Conservation (phyloP, 805 yeast genomes). For the Wickerhamomyces chambardii region DNA sequence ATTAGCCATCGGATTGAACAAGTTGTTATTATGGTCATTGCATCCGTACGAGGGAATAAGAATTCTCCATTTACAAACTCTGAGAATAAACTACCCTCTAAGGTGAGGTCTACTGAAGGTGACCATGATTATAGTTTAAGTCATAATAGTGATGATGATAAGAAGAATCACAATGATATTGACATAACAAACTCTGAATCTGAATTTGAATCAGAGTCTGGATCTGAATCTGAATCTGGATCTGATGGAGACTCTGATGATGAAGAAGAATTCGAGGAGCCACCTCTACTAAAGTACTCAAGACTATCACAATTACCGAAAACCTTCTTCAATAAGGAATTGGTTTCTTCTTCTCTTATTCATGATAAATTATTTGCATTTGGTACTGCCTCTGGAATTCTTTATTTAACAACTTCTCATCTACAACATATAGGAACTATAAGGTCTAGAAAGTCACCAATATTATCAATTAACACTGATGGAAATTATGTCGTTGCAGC, state of each 20-base stretch:
- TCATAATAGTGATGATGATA: no score
- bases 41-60: no score
- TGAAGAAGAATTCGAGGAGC: conserved; percentile 43
- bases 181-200: no score
- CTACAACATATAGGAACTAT: conserved; percentile 59
- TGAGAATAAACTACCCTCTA: no score
- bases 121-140: no score
- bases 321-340: conserved; percentile 64
- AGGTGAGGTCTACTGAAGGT: no score
- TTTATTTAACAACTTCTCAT: conserved; percentile 58
- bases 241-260: conserved; percentile 19
- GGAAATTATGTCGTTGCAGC: conserved; percentile 77
- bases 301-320: conserved; percentile 62
- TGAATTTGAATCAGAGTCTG: conserved; percentile 15
- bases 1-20: no score
- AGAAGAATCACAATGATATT: no score
- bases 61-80: no score
- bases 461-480: conserved; percentile 64
- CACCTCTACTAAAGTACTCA: conserved; percentile 69
- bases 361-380: conserved; percentile 57
- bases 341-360: conserved; percentile 63
- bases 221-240: conserved; percentile 13
- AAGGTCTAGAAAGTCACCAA: conserved; percentile 80
- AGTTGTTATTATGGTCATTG: no score
- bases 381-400: conserved; percentile 85